Conservation (phyloP, 1,284 basidiomycete species). For the Mixia osmundae region DNA sequence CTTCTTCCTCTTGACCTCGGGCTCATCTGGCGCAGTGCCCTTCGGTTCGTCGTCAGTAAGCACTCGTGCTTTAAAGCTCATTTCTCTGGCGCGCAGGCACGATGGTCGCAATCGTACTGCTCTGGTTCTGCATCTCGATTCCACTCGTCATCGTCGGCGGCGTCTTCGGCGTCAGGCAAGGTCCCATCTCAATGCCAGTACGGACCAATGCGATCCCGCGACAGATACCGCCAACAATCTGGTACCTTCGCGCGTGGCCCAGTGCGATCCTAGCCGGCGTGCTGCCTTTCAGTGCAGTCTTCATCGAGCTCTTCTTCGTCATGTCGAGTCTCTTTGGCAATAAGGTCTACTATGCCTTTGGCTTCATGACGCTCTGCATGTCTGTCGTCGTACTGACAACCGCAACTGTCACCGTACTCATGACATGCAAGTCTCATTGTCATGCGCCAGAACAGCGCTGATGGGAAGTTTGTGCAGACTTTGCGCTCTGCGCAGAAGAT, state of each 20-base stretch:
- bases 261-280: slow-evolving; percentile 66
- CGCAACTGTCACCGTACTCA: slow-evolving; percentile 69
- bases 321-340: slow-evolving; percentile 83
- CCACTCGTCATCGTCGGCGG: slow-evolving; percentile 36
- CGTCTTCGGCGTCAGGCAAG: slow-evolving; percentile 58
- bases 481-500: slow-evolving; percentile 81
- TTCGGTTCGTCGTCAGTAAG: slow-evolving; percentile 63
- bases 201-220: neutral
- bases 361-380: neutral
- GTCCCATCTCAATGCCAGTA: slow-evolving; percentile 18
- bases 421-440: slow-evolving; percentile 30
- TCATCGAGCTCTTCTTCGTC: slow-evolving; percentile 87
- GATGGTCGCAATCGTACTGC: slow-evolving; percentile 58
- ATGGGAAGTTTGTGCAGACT: slow-evolving; percentile 30
- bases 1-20: slow-evolving; percentile 57
- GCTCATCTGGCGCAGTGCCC: slow-evolving; percentile 83
- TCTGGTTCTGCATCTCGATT: slow-evolving; percentile 93
- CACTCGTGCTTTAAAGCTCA: too few relatives aligned
- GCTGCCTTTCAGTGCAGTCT: slow-evolving; percentile 82
- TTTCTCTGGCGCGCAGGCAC: too few relatives aligned
- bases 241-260: slow-evolving; percentile 30
- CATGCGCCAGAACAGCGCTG: slow-evolving; percentile 2
- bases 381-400: slow-evolving; percentile 48
- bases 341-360: slow-evolving; percentile 35
- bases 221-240: slow-evolving; percentile 23